A percentile compares a stretch with the other conserved stretches of the same genome.
Evolutionary conservation across 768 basidiomycete genomes (phyloP).

Genomic region (Phylloporus scabripes): DNA sequence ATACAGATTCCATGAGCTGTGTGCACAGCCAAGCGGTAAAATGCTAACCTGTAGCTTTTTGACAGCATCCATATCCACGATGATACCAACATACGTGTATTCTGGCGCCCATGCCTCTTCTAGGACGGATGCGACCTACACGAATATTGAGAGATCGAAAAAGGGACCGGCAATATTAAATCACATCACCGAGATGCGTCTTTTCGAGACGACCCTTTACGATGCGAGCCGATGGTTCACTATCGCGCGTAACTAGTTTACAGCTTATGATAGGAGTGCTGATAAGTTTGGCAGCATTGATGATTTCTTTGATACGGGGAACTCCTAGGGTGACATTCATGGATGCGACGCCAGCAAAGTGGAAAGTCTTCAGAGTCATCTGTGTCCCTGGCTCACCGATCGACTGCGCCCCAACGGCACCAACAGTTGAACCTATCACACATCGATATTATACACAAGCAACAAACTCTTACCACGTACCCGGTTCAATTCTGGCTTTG

Average conservation of each 20-base stretch:
- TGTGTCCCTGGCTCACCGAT: constrained; percentile 99
- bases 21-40: background rate
- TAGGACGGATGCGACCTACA: constrained; percentile 80
- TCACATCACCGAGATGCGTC: constrained; percentile 90
- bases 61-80: constrained; percentile 84
- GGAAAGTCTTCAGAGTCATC: constrained; percentile 99
- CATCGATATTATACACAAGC: background rate
- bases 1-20: background rate
- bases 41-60: constrained; percentile 72
- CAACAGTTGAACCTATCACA: constrained; percentile 83
- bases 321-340: constrained; percentile 99
- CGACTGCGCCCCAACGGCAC: constrained; percentile 97
- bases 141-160: background rate
- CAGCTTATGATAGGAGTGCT: constrained; percentile 98
- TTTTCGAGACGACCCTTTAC: constrained; percentile 96
- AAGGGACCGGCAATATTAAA: background rate
- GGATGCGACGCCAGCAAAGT: constrained; percentile 98
- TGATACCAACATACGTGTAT: constrained; percentile 89
- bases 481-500: constrained; percentile 94
- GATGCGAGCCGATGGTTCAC: constrained; percentile 93
- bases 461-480: constrained; percentile 31
- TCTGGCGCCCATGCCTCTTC: constrained; percentile 96
- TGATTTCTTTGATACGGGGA: constrained; percentile 99
- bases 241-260: constrained; percentile 77
- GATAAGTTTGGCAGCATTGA: constrained; percentile 97